Evolutionary conservation across 23 red algal genomes (phyloP), one percentile per base, ranked within the genome.

Genomic region (Gracilaria caudata): DNA sequence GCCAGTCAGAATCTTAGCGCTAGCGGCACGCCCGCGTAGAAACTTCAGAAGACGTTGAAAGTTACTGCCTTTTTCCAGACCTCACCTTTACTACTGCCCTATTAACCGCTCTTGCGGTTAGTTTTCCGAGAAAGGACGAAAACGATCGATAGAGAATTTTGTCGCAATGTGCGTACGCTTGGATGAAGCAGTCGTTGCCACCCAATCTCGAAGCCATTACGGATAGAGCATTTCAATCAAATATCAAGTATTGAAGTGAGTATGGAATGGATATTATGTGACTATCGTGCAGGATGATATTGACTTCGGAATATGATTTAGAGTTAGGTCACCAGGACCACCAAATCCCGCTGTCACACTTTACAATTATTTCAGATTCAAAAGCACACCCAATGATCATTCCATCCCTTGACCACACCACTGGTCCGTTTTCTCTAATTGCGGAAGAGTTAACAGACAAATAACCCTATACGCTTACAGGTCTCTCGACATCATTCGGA

Each of bases 221-320:
- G 29, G 61, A 7, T 19, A 66, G 36, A 17, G 25, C 30, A 66
- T 9, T 35, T 29, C 61, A 66, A 66, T 29, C 61, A 30, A 19
- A 4, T 66, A 66, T 35, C 30, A 8, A 66, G 7, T 66, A 35
- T n/a, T n/a, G n/a, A n/a, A n/a, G n/a, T 66, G 28, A 4, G 36
- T 4, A 8, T 66, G 7, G 0, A 30, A 16, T 66, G 0, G 61
- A 30, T 37, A 36, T 4, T 7, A 36, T 0, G 36, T 1, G 61
- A 66, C 61, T 36, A 47, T 33, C 37, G 26, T 43, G 35, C 20
- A 75, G 70, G 13, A 9, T 75, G 2, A 14, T 28, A 28, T 75
- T 46, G 40, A 47, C 70, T 75, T 72, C 3, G 16, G 66, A 72
- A 72, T 28, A 10, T 72, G 20, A 47, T 75, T 49, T 75, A 75